Evolutionary conservation across 164 flowering plant species (phyloP).

Genomic region (Vitis amurensis): DNA sequence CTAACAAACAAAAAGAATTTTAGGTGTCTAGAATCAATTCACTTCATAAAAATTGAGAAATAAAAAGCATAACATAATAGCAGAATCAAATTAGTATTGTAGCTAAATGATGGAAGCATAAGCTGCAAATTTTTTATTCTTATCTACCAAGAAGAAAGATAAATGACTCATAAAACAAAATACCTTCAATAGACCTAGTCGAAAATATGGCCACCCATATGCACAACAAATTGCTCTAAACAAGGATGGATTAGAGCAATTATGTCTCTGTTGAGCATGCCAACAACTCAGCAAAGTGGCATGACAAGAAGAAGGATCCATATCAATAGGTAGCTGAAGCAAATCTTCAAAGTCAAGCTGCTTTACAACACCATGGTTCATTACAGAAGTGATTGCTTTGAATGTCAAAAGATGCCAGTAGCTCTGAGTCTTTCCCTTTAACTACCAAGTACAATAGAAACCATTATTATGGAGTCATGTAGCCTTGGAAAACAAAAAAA

Average conservation of each 20-base stretch:
- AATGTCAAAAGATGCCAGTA: slow-evolving; percentile 68
- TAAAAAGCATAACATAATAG: background rate
- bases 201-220: slow-evolving; percentile 80
- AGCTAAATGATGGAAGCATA: background rate
- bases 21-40: no score
- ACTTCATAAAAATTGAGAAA: no score
- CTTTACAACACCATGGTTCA: slow-evolving; percentile 67
- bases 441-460: slow-evolving; percentile 12
- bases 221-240: slow-evolving; percentile 67
- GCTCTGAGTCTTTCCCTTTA: slow-evolving; percentile 34
- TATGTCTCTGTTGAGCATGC: slow-evolving; percentile 45
- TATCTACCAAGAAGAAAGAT: background rate
- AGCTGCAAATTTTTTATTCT: background rate
- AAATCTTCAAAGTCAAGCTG: slow-evolving; percentile 87
- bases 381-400: slow-evolving; percentile 50
- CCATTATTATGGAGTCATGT: background rate
- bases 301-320: slow-evolving; percentile 68
- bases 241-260: slow-evolving; percentile 52
- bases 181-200: slow-evolving; percentile 88
- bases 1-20: no score
- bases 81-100: background rate
- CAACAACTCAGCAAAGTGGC: slow-evolving; percentile 50
- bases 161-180: background rate
- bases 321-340: slow-evolving; percentile 61
- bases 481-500: background rate